Evolutionary conservation across 805 yeast genomes (phyloP), one percentile per base, ranked within the genome.

Genomic region (Teunomyces gatunensis): DNA sequence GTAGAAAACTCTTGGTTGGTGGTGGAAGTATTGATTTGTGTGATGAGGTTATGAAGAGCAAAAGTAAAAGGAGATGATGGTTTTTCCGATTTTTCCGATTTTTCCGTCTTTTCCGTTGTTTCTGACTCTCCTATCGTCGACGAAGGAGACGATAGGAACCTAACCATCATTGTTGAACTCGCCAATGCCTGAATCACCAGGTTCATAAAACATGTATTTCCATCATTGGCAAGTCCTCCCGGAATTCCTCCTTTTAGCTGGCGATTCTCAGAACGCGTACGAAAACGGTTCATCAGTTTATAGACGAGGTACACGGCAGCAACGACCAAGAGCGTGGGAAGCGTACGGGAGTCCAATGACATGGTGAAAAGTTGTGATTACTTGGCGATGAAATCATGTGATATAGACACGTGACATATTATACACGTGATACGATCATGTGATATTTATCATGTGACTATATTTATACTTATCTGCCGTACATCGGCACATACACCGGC

Each of bases 161-260:
- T 18, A 3, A 74, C 55, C 32, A 89, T 68, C 30, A 83, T 79
- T 21, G 77, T 74, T 0, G 94, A 84, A 0, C 92, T 84, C 0
- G 96, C 90, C 47, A 90, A 67, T 13, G 87, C 79, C 64, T 91
- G 97, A 23, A 91, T 65, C 1, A 91, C 97, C 20, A 90, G 82
- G 67, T 91, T 91, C 95, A 90, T 89, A 58, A 91, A 91, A 65
- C 97, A 91, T 0, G 97, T 89, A 61, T 91, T 91, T 11, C 97
- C 97, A 54, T 89, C 96, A 62, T 91, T 91, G 49, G 80, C 77
- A 32, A 91, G 75, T 1, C 97, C 97, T 21, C 96, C 97, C 25
- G 25, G 25, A 21, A 21, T 18, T 18, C 20, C 20, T 18, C 20
- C 20, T 18, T 18, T 18, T 3, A 18, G 20, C 20, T 18, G 20